These are phyloP conservation scores for Pleurozium schreberi DNA, from an alignment of 225 moss, liverwort and hornwort genomes.

Conservation along the genomic window DNA sequence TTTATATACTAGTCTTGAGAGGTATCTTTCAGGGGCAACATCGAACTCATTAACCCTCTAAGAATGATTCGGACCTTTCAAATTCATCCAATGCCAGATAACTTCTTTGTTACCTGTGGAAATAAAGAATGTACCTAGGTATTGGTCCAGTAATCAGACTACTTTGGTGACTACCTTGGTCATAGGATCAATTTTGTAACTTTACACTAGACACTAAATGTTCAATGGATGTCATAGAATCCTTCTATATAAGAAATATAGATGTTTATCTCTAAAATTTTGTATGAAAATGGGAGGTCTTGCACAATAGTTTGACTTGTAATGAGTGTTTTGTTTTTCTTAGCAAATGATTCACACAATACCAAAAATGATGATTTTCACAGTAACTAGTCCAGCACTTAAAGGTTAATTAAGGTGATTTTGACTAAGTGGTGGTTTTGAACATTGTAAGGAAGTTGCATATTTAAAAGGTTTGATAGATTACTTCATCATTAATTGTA, in stretches of 20 bases:
- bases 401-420: too few species aligned
- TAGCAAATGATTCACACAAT: too few species aligned
- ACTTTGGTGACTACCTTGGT: background rate
- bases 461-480: background rate
- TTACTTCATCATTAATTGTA: too few species aligned
- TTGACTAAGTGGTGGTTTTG: background rate
- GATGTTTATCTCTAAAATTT: too few species aligned
- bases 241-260: too few species aligned
- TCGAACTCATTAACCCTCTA: background rate
- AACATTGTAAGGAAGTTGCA: background rate
- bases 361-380: too few species aligned
- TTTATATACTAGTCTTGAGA: background rate
- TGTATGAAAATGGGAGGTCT: too few species aligned
- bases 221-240: too few species aligned
- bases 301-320: too few species aligned
- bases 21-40: background rate
- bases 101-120: background rate
- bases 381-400: too few species aligned
- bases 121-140: background rate
- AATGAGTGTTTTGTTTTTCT: too few species aligned
- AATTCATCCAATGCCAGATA: background rate
- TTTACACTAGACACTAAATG: too few species aligned
- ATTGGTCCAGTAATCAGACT: accelerated
- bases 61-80: accelerated
- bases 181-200: background rate